A percentile compares a stretch with the other conserved stretches of the same genome.
phyloP scores from a whole-genome alignment of 78 protist genomes.

The Salpingoeca rosetta region DNA sequence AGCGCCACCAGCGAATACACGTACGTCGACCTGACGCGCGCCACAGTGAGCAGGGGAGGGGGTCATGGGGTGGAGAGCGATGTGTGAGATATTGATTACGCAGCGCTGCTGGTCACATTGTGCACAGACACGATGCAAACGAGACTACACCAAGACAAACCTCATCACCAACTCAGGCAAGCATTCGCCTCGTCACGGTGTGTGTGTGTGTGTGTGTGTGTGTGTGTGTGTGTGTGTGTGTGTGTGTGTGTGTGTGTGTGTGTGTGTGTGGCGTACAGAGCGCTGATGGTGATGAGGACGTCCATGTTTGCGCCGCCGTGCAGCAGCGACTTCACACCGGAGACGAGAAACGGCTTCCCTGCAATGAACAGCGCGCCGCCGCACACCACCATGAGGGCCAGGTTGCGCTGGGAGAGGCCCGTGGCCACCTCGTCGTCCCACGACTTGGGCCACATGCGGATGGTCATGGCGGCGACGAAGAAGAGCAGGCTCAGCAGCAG shows the following conservation, averaged over 20 bases:
- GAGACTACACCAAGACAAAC: no score
- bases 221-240: no score
- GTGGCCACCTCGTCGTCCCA: neutral
- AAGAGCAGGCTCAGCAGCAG: neutral
- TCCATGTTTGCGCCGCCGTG: slow-evolving; percentile 81
- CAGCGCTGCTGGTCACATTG: no score
- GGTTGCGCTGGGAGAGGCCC: slow-evolving; percentile 4
- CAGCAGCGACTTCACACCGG: slow-evolving; percentile 42
- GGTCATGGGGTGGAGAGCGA: no score
- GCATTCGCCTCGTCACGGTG: no score
- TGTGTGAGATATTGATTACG: no score
- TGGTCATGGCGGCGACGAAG: neutral
- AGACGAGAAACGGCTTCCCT: slow-evolving; percentile 59
- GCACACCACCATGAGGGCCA: slow-evolving; percentile 31
- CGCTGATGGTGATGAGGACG: slow-evolving; percentile 74
- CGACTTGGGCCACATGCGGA: neutral
- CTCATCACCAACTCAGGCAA: no score
- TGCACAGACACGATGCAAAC: no score
- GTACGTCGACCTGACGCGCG: slow-evolving; percentile 45
- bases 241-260: no score
- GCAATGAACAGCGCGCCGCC: slow-evolving; percentile 62
- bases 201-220: no score
- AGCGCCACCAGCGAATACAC: slow-evolving; percentile 56
- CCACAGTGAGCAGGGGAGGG: no score
- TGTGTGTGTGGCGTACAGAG: no score